phyloP scores from a whole-genome alignment of 1,284 basidiomycete genomes.

The Fomitopsis pinicola region DNA sequence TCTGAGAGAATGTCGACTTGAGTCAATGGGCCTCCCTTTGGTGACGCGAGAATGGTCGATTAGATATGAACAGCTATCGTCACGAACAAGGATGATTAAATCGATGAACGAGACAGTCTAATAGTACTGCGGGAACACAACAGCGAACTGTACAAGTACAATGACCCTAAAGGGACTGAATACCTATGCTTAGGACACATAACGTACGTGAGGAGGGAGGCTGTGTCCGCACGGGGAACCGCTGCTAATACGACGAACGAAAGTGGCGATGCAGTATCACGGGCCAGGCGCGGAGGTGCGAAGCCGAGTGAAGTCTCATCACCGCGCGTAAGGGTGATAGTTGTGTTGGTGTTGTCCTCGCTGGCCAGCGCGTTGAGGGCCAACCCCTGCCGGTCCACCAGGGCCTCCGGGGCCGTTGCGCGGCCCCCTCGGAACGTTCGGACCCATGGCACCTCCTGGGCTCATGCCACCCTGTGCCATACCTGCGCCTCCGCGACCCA shows the following conservation, averaged over 20 bases:
- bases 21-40: too few species aligned
- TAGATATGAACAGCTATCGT: too few species aligned
- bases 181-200: neutral
- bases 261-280: neutral
- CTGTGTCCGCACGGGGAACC: neutral
- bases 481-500: conserved; percentile 45
- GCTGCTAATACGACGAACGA: neutral
- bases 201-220: neutral
- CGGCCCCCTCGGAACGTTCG: conserved; percentile 66
- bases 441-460: conserved; percentile 33
- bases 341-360: conserved; percentile 74
- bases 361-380: conserved; percentile 70
- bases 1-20: too few species aligned
- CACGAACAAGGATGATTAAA: neutral
- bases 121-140: neutral
- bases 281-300: neutral
- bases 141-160: neutral
- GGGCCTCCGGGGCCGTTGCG: conserved; percentile 52
- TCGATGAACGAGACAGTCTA: neutral
- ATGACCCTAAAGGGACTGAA: neutral
- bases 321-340: conserved; percentile 79
- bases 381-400: conserved; percentile 48
- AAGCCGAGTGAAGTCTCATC: conserved; percentile 3
- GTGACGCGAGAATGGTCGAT: too few species aligned
- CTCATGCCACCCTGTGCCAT: conserved; percentile 32